phyloP scores from a whole-genome alignment of 2,329 filamentous ascomycete genomes.

The Pochonia chlamydosporia region DNA sequence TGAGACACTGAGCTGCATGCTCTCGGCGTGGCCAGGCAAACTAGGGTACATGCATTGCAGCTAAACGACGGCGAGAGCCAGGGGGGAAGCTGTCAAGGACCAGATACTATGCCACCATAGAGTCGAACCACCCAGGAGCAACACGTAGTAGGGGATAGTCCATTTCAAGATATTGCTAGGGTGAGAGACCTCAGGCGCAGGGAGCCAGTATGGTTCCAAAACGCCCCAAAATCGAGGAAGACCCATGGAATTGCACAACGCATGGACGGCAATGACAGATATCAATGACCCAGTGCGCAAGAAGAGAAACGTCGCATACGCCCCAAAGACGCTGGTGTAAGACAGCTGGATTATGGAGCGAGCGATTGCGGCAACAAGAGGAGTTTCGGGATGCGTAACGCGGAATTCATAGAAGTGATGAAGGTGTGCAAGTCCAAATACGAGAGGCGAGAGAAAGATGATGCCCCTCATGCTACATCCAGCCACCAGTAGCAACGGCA shows the following conservation, averaged over 20 bases:
- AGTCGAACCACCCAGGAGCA: conserved; percentile 66
- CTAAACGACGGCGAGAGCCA: conserved; percentile 23
- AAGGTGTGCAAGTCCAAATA: conserved; percentile 89
- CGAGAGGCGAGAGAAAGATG: conserved; percentile 76
- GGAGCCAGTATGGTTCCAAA: conserved; percentile 50
- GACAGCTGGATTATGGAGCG: conserved; percentile 77
- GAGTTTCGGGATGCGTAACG: conserved; percentile 67
- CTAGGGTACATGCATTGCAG: too few relatives aligned
- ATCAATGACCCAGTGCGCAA: conserved; percentile 77
- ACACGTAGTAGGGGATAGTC: conserved; percentile 73
- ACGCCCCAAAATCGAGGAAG: conserved; percentile 80
- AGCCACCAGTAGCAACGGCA: conserved; percentile 75
- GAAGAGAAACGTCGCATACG: conserved; percentile 86
- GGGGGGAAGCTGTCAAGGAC: conserved; percentile 55
- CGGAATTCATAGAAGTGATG: conserved; percentile 97
- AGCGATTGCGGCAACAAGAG: conserved; percentile 55
- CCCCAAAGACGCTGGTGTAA: conserved; percentile 91
- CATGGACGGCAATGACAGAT: conserved; percentile 70
- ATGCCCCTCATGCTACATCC: conserved; percentile 51
- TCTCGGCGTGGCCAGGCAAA: too few relatives aligned
- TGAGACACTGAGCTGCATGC: too few relatives aligned
- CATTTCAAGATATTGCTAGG: conserved; percentile 37
- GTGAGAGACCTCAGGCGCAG: conserved; percentile 16
- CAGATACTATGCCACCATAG: conserved; percentile 69
- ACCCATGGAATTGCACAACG: conserved; percentile 90